Percentiles rank a stretch among this genome's conserved stretches.
phyloP scores from a whole-genome alignment of 1,284 basidiomycete genomes.

The Malassezia equina region DNA sequence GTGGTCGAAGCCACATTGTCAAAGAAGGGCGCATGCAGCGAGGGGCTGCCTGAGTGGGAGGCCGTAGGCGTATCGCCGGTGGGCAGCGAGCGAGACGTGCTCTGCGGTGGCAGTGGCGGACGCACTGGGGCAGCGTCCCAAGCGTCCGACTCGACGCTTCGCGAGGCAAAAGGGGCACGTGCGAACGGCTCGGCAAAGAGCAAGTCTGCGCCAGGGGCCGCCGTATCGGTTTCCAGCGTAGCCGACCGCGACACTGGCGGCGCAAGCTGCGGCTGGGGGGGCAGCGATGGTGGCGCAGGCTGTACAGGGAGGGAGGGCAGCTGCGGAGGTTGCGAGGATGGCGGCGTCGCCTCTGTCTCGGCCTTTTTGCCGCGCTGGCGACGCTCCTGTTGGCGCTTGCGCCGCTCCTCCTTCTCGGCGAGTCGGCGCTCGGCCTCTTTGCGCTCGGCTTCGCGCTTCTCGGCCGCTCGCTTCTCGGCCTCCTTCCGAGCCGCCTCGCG shows the following conservation, averaged over 20 bases:
- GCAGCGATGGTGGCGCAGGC: neutral
- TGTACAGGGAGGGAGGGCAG: neutral
- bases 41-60: neutral
- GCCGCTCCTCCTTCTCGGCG: neutral
- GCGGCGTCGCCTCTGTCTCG: slow-evolving; percentile 50
- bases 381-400: neutral
- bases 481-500: slow-evolving; percentile 49
- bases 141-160: neutral
- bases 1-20: slow-evolving; percentile 1
- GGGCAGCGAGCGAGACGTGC: neutral
- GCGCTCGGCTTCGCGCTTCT: slow-evolving; percentile 1
- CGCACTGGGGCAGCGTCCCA: slow-evolving; percentile 1
- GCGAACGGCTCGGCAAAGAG: neutral
- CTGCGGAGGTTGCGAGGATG: neutral
- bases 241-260: neutral
- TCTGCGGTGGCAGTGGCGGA: neutral
- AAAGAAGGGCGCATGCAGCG: slow-evolving; percentile 3
- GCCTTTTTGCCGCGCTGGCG: slow-evolving; percentile 49
- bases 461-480: slow-evolving; percentile 25
- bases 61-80: neutral
- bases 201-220: neutral
- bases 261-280: neutral
- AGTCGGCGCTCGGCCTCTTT: neutral
- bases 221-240: neutral
- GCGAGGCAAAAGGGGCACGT: neutral